Conservation (phyloP, 2,329 filamentous ascomycete genomes). For the Cryphonectria carpinicola region DNA sequence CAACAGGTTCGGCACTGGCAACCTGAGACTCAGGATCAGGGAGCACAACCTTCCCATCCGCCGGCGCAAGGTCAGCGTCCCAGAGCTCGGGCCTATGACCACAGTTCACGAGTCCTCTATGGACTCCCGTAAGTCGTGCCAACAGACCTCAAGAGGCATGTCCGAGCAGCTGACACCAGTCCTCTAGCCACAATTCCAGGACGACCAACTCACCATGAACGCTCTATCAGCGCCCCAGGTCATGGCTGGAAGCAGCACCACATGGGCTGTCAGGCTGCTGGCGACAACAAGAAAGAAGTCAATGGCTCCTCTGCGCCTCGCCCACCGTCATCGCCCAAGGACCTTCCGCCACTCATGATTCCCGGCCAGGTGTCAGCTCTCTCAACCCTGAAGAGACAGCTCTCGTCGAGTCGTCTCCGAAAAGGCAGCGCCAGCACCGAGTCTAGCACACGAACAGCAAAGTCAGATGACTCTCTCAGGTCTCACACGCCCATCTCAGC, state of each 20-base stretch:
- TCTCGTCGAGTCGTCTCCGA: conserved; percentile 51
- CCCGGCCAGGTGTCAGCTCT: conserved; percentile 44
- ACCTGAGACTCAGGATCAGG: conserved; percentile 58
- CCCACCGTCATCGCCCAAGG: conserved; percentile 55
- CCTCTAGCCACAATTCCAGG: conserved; percentile 67
- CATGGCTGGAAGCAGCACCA: conserved; percentile 52
- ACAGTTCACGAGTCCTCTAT: conserved; percentile 69
- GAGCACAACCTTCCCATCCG: conserved; percentile 57
- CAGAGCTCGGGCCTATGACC: conserved; percentile 69
- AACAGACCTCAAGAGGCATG: conserved; percentile 11
- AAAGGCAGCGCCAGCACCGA: conserved; percentile 50
- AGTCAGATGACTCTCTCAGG: conserved; percentile 52
- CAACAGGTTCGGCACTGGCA: conserved; percentile 44
- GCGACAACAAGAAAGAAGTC: conserved; percentile 9
- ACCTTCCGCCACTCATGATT: conserved; percentile 61
- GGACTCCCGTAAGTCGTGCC: conserved; percentile 66
- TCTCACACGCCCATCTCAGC: conserved; percentile 50
- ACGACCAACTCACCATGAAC: conserved; percentile 65
- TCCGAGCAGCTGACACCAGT: conserved; percentile 30
- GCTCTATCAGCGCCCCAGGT: conserved; percentile 65
- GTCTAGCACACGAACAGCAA: conserved; percentile 43
- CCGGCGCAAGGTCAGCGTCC: conserved; percentile 66
- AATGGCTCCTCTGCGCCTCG: conserved; percentile 32
- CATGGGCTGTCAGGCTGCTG: conserved; percentile 34
- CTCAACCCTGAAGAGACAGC: conserved; percentile 42